Evolutionary conservation across 345 rosid genomes (phyloP).

Genomic region (Barbarea vulgaris): DNA sequence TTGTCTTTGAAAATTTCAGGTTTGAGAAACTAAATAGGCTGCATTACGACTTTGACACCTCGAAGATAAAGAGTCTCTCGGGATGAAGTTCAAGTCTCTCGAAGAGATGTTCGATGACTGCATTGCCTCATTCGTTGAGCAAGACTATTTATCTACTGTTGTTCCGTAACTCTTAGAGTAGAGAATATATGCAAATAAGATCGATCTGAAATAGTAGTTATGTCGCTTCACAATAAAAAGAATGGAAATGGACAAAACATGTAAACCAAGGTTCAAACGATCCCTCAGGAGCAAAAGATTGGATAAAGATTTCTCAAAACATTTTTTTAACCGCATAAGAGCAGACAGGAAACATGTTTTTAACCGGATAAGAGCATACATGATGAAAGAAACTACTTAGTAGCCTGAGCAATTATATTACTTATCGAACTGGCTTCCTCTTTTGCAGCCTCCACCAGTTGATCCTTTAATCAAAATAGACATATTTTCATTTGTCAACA

Average conservation of each 20-base stretch:
- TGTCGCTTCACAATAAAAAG: slow-evolving; percentile 25
- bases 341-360: background rate
- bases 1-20: slow-evolving; percentile 43
- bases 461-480: slow-evolving; percentile 56
- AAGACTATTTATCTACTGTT: slow-evolving; percentile 49
- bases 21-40: slow-evolving; percentile 62
- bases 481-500: background rate
- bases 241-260: background rate
- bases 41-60: slow-evolving; percentile 59
- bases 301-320: background rate
- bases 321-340: background rate
- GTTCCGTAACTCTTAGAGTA: slow-evolving; percentile 5
- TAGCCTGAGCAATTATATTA: slow-evolving; percentile 91
- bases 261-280: too few relatives aligned
- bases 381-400: slow-evolving; percentile 52
- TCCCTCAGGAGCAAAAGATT: background rate
- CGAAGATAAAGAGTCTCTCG: slow-evolving; percentile 62
- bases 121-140: slow-evolving; percentile 58
- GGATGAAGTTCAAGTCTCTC: slow-evolving; percentile 68
- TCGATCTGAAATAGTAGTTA: background rate
- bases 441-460: slow-evolving; percentile 93
- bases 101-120: slow-evolving; percentile 77
- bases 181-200: too few relatives aligned
- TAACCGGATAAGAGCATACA: background rate
- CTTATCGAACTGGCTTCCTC: slow-evolving; percentile 88